These are phyloP conservation scores for Geotrichum restrictum DNA, from an alignment of 1,139 yeast species.

Conservation along the genomic window DNA sequence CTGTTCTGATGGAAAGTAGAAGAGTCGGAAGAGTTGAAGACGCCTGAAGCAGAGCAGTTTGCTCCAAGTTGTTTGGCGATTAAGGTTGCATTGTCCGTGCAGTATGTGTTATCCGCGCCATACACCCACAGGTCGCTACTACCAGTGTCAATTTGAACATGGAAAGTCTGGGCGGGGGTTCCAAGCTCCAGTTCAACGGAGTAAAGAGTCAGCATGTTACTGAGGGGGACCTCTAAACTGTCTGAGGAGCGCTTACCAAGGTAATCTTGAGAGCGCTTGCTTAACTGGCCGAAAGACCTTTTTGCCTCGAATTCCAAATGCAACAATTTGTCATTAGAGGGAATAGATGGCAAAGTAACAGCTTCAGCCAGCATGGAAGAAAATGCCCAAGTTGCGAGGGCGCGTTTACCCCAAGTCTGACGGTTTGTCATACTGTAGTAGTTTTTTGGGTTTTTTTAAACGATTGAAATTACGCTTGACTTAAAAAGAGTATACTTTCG, in stretches of 20 bases:
- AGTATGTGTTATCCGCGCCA: constrained; percentile 35
- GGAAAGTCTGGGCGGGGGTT: constrained; percentile 28
- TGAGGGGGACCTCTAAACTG: background rate
- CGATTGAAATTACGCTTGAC: too few species aligned
- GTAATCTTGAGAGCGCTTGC: too few species aligned
- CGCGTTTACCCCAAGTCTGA: background rate
- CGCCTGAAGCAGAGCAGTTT: constrained; percentile 27
- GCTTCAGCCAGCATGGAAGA: background rate
- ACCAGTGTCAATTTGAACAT: constrained; percentile 54
- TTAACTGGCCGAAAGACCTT: background rate
- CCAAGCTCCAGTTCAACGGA: constrained; percentile 35
- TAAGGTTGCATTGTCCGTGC: constrained; percentile 37
- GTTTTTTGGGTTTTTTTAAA: too few species aligned
- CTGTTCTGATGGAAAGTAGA: constrained; percentile 25
- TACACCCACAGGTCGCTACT: constrained; percentile 65
- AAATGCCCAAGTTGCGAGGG: background rate
- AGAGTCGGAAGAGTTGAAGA: constrained; percentile 38
- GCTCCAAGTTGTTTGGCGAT: constrained; percentile 23
- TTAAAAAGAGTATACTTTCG: too few species aligned
- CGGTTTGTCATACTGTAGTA: background rate
- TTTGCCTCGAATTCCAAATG: constrained; percentile 1
- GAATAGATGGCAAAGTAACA: background rate
- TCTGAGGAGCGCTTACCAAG: constrained; percentile 1
- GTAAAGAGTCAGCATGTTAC: constrained; percentile 33
- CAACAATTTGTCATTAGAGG: background rate